These are phyloP conservation scores for Pisolithus microcarpus DNA, from an alignment of 768 basidiomycete genomes.

Conservation along the genomic window DNA sequence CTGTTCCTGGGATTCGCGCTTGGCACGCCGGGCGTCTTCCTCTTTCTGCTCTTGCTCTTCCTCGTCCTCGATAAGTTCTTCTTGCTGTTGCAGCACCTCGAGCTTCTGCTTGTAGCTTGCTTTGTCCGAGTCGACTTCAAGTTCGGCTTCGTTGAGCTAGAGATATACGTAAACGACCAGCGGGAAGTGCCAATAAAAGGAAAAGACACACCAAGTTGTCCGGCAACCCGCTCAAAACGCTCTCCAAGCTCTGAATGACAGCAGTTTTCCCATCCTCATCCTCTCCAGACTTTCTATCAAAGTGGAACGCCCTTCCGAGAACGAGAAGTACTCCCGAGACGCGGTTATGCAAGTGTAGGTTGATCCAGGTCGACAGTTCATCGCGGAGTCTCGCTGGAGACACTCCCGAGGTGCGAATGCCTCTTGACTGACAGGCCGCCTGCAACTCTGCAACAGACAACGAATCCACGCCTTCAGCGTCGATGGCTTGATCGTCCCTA, in stretches of 20 bases:
- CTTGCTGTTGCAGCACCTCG: conserved; percentile 95
- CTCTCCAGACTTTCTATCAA: conserved; percentile 67
- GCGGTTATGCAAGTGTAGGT: conserved; percentile 80
- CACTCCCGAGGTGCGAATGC: conserved; percentile 81
- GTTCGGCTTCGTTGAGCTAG: conserved; percentile 93
- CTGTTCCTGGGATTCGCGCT: conserved; percentile 71
- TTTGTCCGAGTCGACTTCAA: conserved; percentile 89
- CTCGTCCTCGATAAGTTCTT: conserved; percentile 99
- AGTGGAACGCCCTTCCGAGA: conserved; percentile 91
- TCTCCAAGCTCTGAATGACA: conserved; percentile 77
- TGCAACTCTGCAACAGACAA: conserved; percentile 90
- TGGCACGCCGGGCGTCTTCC: conserved; percentile 82
- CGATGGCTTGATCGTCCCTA: conserved; percentile 89
- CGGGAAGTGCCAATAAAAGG: background rate
- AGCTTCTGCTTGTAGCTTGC: conserved; percentile 98
- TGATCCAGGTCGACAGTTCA: conserved; percentile 89
- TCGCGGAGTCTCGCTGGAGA: conserved; percentile 85
- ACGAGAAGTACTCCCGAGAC: conserved; percentile 93
- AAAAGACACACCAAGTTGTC: conserved; percentile 74
- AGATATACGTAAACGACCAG: conserved; percentile 3
- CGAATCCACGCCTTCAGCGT: conserved; percentile 81
- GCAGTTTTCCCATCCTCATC: conserved; percentile 78
- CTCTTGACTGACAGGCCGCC: conserved; percentile 86
- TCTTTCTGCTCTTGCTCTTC: conserved; percentile 96
- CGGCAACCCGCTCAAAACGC: conserved; percentile 84